These are phyloP conservation scores for Prunella vulgaris DNA, from an alignment of 257 asterid species.

Conservation along the genomic window DNA sequence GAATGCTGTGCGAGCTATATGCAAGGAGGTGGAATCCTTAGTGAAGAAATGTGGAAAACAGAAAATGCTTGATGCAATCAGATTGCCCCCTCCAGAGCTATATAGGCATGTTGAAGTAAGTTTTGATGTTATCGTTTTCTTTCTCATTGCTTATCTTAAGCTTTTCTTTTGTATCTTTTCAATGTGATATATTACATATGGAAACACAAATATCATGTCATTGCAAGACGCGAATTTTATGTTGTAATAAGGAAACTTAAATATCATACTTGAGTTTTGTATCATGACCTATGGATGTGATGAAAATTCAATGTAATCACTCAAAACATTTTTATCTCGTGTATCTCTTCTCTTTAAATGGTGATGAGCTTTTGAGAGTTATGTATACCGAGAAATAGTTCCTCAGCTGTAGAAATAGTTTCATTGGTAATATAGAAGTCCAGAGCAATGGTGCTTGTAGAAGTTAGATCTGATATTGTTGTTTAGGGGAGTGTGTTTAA, in stretches of 20 bases:
- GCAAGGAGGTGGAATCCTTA: slow-evolving; percentile 64
- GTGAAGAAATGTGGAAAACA: slow-evolving; percentile 91
- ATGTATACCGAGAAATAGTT: not conserved
- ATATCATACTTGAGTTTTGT: not conserved
- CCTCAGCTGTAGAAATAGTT: not conserved
- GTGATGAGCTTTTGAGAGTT: slow-evolving; percentile 4
- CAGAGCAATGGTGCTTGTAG: not conserved
- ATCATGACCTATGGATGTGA: not conserved
- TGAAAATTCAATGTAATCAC: not conserved
- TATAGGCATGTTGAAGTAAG: slow-evolving; percentile 89
- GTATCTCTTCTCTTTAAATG: slow-evolving; percentile 5
- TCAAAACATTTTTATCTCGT: not conserved
- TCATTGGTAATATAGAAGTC: slow-evolving; percentile 3
- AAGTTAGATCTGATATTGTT: not conserved
- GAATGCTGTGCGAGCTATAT: slow-evolving; percentile 82
- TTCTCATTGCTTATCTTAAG: not conserved
- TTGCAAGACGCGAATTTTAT: slow-evolving; percentile 1
- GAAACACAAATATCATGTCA: slow-evolving; percentile 1
- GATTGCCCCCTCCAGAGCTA: slow-evolving; percentile 88
- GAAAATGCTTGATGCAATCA: slow-evolving; percentile 88
- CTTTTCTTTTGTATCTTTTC: not conserved
- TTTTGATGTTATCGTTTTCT: slow-evolving; percentile 12
- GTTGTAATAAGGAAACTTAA: no score
- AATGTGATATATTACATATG: not conserved
- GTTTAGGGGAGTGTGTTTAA: not conserved